These are phyloP conservation scores for Aurifilum marmelostoma DNA, from an alignment of 2,329 filamentous ascomycete genomes.

Conservation along the genomic window DNA sequence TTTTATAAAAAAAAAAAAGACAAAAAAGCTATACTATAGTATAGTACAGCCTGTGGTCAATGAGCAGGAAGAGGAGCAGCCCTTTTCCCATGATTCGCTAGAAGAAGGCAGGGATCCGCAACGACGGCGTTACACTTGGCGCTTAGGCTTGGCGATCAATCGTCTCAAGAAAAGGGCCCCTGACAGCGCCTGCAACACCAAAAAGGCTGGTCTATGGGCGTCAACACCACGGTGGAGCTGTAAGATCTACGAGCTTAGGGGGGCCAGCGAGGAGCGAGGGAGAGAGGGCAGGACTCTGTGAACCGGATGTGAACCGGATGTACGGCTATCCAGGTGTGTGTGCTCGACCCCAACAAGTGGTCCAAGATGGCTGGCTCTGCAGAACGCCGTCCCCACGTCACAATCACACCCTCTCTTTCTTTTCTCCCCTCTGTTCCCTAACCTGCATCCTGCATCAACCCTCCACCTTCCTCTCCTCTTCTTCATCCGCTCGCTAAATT, in stretches of 20 bases:
- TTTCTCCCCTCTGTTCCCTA: background rate
- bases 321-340: background rate
- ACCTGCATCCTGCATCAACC: background rate
- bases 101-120: conserved; percentile 3
- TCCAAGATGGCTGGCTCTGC: background rate
- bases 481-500: conserved; percentile 3
- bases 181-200: conserved; percentile 10
- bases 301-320: conserved; percentile 8
- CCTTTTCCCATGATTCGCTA: conserved; percentile 19
- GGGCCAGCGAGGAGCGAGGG: conserved; percentile 7
- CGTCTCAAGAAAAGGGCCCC: conserved; percentile 26
- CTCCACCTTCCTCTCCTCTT: background rate
- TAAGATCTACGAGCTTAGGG: conserved; percentile 24
- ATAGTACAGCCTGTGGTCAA: too few species aligned
- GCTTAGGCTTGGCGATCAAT: conserved; percentile 23
- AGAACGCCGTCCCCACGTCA: background rate
- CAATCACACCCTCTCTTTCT: background rate
- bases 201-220: background rate
- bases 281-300: background rate
- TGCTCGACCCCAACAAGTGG: conserved; percentile 18
- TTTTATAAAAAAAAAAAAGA: background rate
- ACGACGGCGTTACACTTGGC: conserved; percentile 16
- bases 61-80: too few species aligned
- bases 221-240: conserved; percentile 10
- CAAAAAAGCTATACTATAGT: too few species aligned